A percentile compares a stretch with the other conserved stretches of the same genome.
Evolutionary conservation across 768 basidiomycete species (phyloP).

Genomic region (Phlegmacium glaucopus): DNA sequence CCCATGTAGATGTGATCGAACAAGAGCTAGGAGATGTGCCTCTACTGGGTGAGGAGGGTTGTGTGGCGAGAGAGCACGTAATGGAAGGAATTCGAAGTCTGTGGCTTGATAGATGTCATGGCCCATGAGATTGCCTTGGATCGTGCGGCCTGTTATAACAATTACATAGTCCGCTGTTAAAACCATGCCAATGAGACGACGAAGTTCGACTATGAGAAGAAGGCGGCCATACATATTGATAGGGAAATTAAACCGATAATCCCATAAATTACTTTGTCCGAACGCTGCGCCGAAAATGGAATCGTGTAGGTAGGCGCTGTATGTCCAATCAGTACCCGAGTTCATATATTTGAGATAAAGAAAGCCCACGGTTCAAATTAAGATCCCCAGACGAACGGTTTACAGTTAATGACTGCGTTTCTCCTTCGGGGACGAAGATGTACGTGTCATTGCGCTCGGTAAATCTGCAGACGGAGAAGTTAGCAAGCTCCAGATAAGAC

Average conservation of each 20-base stretch:
- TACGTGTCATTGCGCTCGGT: constrained; percentile 71
- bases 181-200: neutral
- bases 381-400: constrained; percentile 75
- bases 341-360: constrained; percentile 5
- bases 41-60: constrained; percentile 83
- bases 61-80: constrained; percentile 64
- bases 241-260: constrained; percentile 77
- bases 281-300: constrained; percentile 56
- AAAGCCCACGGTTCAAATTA: constrained; percentile 57
- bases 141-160: constrained; percentile 79
- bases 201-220: neutral
- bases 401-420: constrained; percentile 66
- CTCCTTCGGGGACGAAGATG: constrained; percentile 70
- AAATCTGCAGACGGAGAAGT: constrained; percentile 41
- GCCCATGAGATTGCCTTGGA: constrained; percentile 74
- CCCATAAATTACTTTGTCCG: constrained; percentile 66
- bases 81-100: constrained; percentile 88
- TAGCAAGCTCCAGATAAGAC: constrained; percentile 3
- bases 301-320: constrained; percentile 50
- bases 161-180: constrained; percentile 90
- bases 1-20: constrained; percentile 76
- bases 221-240: constrained; percentile 55
- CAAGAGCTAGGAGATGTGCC: constrained; percentile 79
- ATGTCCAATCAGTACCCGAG: neutral
- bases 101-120: constrained; percentile 88